Conservation (phyloP, 306 rosid species). For the Fragaria iinumae region DNA sequence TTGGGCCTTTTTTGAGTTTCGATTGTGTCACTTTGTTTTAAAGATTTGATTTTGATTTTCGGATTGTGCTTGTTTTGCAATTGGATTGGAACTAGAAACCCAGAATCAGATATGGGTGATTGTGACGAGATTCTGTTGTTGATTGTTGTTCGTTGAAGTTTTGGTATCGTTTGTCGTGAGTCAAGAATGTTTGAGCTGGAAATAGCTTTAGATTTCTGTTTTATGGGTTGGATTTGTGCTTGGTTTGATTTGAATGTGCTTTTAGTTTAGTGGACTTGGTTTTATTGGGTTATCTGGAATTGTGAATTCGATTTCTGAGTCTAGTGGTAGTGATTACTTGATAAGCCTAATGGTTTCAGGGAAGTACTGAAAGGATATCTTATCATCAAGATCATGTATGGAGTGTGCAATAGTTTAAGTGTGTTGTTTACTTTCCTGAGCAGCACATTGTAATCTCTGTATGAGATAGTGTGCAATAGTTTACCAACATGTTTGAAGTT, state of each 20-base stretch:
- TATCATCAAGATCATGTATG: neutral
- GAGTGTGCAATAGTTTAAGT: neutral
- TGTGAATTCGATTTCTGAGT: neutral
- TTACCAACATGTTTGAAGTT: neutral
- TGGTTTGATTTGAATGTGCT: neutral
- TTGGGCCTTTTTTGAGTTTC: conserved; percentile 8
- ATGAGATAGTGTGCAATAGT: neutral
- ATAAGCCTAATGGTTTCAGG: neutral
- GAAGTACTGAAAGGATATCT: neutral
- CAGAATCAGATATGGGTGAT: neutral
- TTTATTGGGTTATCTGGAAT: neutral
- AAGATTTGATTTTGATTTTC: conserved; percentile 17
- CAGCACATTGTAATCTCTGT: neutral
- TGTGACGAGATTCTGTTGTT: neutral
- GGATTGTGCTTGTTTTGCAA: conserved; percentile 8
- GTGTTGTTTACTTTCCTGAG: neutral
- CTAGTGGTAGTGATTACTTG: neutral
- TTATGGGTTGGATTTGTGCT: neutral
- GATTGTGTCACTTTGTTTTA: conserved; percentile 5
- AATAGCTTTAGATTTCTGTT: conserved; percentile 9
- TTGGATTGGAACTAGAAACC: conserved; percentile 3
- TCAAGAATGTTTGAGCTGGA: conserved; percentile 11
- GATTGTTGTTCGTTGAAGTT: neutral
- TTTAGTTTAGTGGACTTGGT: conserved; percentile 1
- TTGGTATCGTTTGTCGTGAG: neutral